Evolutionary conservation across 1,284 basidiomycete species (phyloP), one percentile per base, ranked within the genome.

Genomic region (Marasmius tenuissimus): DNA sequence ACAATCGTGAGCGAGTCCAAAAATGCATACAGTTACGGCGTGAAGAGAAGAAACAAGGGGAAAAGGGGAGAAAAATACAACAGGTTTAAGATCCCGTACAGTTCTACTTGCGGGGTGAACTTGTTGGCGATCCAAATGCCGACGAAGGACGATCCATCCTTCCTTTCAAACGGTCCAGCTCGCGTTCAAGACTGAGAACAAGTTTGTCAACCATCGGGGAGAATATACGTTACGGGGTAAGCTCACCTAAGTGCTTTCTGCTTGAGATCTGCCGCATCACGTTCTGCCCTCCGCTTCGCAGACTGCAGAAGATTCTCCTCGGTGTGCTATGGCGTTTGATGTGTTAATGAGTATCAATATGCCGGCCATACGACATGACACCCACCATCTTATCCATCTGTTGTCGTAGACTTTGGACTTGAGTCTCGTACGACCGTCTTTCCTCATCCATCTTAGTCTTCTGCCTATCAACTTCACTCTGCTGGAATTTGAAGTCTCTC

Each of bases 251-350:
- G 76, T 38, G 86, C 80, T 64, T 85, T 85, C 73, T 91, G 88
- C 72, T 86, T 89, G 67, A 84, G 84, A 66, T 93, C 91, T 0
- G 77, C 82, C 22, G 87, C 88, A 69, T 93, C 90, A 33, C 90
- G 82, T 69, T 92, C 91, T 47, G 88, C 88, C 55, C 89, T 82
- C 53, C 91, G 84, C 72, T 92, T 92, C 20, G 83, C 85, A 14
- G 89, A 80, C 65, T 89, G 85, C 3, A 92, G 76, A 35, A 84
- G 80, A 64, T 78, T 86, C 72, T 89, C 89, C 49, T 83, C 82
- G 7, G 86, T 89, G 86, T 90, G 89, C 91, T 93, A 57, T 20
- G 38, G 34, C 33, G 37, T 33, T 54, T 38, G 40, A 55, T 47
- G 48, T 45, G 61, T 42, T 34, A 51, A 22, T 37, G 52, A 66